Evolutionary conservation across 306 rosid genomes (phyloP).

Genomic region (Quercus mongolica): DNA sequence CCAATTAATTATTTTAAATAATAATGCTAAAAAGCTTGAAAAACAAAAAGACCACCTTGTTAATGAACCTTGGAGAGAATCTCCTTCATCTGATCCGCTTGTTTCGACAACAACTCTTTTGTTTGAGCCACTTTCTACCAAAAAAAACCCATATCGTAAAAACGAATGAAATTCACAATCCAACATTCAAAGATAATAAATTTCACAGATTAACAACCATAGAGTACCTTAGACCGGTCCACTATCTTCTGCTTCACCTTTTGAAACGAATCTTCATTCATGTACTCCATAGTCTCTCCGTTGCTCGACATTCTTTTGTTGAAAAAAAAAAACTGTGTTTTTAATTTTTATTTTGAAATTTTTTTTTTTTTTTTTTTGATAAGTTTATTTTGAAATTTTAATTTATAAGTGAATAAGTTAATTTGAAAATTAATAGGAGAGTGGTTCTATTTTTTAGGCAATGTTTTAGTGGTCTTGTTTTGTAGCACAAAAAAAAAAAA

Average conservation of each 20-base stretch:
- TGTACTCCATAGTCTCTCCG: constrained; percentile 43
- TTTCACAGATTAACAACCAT: background rate
- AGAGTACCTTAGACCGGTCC: constrained; percentile 67
- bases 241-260: constrained; percentile 44
- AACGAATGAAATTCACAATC: constrained; percentile 4
- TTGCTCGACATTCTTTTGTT: constrained; percentile 39
- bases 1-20: background rate
- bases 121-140: constrained; percentile 50
- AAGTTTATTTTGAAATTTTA: no score
- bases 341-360: no score
- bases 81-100: constrained; percentile 72
- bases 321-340: no score
- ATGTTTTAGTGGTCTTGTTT: no score
- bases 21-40: background rate
- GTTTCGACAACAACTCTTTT: constrained; percentile 66
- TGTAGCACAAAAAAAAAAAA: no score
- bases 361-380: no score
- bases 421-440: no score
- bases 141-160: constrained; percentile 21
- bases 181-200: constrained; percentile 9
- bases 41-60: constrained; percentile 46
- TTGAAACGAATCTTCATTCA: constrained; percentile 46
- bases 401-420: no score
- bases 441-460: no score
- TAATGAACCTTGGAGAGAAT: constrained; percentile 70